A percentile compares a stretch with the other conserved stretches of the same genome.
Evolutionary conservation across 2,329 filamentous ascomycete genomes (phyloP).

Genomic region (Fusarium ambrosium): DNA sequence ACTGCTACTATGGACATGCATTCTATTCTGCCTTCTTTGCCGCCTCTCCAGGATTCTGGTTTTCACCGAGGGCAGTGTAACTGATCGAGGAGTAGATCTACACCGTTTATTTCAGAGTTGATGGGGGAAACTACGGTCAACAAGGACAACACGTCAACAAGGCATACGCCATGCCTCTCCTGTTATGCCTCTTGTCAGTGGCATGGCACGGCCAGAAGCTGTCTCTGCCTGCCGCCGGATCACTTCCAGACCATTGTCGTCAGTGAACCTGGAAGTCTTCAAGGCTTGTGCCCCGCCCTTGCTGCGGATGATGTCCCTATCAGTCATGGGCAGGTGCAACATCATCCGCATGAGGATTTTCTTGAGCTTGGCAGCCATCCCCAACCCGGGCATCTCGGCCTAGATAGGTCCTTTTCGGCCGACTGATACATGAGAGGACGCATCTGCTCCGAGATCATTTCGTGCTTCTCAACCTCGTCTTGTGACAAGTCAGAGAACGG

Average conservation of each 20-base stretch:
- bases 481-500: slow-evolving; percentile 24
- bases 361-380: slow-evolving; percentile 37
- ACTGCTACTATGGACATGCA: slow-evolving; percentile 21
- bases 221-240: slow-evolving; percentile 24
- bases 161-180: slow-evolving; percentile 17
- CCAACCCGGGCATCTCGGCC: slow-evolving; percentile 34
- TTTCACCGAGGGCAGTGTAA: neutral
- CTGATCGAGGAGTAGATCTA: slow-evolving; percentile 26
- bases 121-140: slow-evolving; percentile 25
- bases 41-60: slow-evolving; percentile 14
- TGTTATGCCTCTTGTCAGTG: slow-evolving; percentile 18
- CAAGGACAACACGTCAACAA: slow-evolving; percentile 33
- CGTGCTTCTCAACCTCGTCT: slow-evolving; percentile 19
- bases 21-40: slow-evolving; percentile 21
- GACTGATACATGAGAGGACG: slow-evolving; percentile 35
- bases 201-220: slow-evolving; percentile 10
- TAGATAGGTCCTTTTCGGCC: slow-evolving; percentile 42
- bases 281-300: slow-evolving; percentile 35
- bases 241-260: slow-evolving; percentile 17
- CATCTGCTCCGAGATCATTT: slow-evolving; percentile 29
- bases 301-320: slow-evolving; percentile 32
- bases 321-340: slow-evolving; percentile 25
- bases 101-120: slow-evolving; percentile 14
- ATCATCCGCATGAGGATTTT: slow-evolving; percentile 28
- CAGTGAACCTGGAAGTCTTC: slow-evolving; percentile 24